Base-by-base conservation (phyloP, 2,329 filamentous ascomycete species). In the Paracoccidioides brasiliensis region DNA sequence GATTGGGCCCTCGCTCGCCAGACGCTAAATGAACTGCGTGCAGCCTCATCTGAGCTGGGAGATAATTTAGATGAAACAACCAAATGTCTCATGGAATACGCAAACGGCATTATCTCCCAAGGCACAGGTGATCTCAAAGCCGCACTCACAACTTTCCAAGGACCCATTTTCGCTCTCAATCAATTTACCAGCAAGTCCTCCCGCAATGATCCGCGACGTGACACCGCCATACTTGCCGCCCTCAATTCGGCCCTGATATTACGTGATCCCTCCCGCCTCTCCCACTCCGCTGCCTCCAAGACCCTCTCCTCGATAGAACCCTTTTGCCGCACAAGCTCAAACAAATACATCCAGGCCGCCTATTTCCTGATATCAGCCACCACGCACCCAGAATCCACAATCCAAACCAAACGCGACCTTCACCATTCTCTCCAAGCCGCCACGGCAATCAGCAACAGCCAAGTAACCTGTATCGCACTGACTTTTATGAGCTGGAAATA, bases 401-500 rank as follows among this genome's bases (percentile, higher is more conserved):
- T 88, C 57, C 81, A 85, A 59, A 84, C 86, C 55, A 96, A 95
- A 70, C 80, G 84, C 43, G 82, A 85, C 64, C 84, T 96, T 54
- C 83, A 88, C 58, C 77, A 78, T 42, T 86, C 89, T 2, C 78
- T 95, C 44, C 78, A 79, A 42, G 81, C 82, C 2, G 84, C 87
- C 10, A 84, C 85, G 60, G 75, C 76, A 6, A 83, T 85, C 7
- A 77, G 78, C 55, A 95, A 95, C 67, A 81, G 81, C 35, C 86
- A 94, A 60, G 85, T 90, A 54, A 79, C 90, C n/a, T 84, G 84
- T 50, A 86, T 96, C 60, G 84, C 86, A 5, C 80, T 96, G 57
- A 90, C 84, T 62, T 84, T 93, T 60, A 94, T 96, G 86, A 85
- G 86, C 53, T 83, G 80, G 64, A 81, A 83, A 53, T 86, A 95